phyloP scores from a whole-genome alignment of 2,329 filamentous ascomycete genomes.

The Raffaelea ambrosiae region DNA sequence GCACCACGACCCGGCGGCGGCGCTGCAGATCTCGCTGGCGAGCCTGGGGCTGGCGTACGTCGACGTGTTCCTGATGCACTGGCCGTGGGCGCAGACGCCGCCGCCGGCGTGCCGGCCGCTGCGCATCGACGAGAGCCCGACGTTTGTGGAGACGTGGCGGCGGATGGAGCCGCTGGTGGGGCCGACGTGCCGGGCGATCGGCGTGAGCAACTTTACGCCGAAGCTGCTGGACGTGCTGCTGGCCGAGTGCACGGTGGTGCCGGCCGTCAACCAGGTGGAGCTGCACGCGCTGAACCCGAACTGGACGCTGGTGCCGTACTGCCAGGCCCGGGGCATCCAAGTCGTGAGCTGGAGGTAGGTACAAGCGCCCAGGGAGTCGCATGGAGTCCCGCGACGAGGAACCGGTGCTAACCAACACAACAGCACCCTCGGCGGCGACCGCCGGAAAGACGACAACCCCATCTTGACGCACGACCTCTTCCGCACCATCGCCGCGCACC shows the following conservation, averaged over 20 bases:
- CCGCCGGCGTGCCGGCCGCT: background rate
- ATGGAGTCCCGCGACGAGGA: no score
- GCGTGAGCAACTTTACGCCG: slow-evolving; percentile 51
- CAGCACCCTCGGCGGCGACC: background rate
- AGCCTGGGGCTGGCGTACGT: slow-evolving; percentile 56
- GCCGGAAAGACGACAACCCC: background rate
- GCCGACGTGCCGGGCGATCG: slow-evolving; percentile 34
- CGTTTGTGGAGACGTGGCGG: slow-evolving; percentile 31
- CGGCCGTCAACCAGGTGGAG: slow-evolving; percentile 53
- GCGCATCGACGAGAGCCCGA: background rate
- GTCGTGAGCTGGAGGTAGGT: slow-evolving; percentile 1
- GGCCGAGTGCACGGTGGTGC: slow-evolving; percentile 35
- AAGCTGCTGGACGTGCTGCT: slow-evolving; percentile 49
- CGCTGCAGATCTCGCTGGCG: slow-evolving; percentile 43
- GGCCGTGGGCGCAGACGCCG: slow-evolving; percentile 25
- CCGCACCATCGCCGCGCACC: background rate
- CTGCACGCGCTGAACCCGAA: slow-evolving; percentile 61
- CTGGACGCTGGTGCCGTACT: slow-evolving; percentile 44
- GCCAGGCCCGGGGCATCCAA: slow-evolving; percentile 43
- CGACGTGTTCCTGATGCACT: slow-evolving; percentile 65
- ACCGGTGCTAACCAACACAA: no score
- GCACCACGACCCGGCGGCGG: slow-evolving; percentile 51
- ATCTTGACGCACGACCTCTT: background rate
- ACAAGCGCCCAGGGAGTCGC: no score
- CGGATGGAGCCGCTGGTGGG: slow-evolving; percentile 43